phyloP scores from a whole-genome alignment of 75 land plant genomes.

The Pinus taeda region DNA sequence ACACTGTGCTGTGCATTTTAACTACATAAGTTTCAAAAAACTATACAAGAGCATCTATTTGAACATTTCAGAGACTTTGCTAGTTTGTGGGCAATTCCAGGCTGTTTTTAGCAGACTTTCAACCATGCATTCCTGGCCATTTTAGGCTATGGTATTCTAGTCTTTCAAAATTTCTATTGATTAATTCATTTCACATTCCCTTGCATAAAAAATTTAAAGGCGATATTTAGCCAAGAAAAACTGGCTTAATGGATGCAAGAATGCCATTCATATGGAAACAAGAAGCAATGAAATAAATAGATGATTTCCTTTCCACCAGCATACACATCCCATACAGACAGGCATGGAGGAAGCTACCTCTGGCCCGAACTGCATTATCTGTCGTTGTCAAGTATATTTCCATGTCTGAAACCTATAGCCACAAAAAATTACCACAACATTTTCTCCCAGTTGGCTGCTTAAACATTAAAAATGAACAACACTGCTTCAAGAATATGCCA shows the following conservation, averaged over 20 bases:
- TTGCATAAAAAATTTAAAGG: not conserved
- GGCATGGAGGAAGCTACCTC: slow-evolving; percentile 51
- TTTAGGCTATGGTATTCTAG: too few species aligned
- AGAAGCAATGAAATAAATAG: not conserved
- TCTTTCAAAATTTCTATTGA: too few species aligned
- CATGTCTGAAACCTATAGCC: slow-evolving; percentile 63
- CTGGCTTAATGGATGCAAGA: not conserved
- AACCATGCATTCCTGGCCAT: too few species aligned
- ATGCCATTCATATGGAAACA: not conserved
- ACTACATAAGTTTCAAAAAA: too few species aligned
- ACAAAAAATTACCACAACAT: not conserved
- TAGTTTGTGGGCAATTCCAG: too few species aligned
- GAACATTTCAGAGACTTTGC: too few species aligned
- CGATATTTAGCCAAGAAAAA: not conserved
- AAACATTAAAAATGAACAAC: too few species aligned
- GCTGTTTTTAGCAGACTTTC: too few species aligned
- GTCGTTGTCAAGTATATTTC: slow-evolving; percentile 74
- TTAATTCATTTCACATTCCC: not conserved
- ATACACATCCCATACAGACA: not conserved
- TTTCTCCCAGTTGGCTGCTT: not conserved
- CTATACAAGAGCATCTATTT: too few species aligned
- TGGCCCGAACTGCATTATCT: slow-evolving; percentile 57
- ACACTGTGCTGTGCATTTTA: too few species aligned
- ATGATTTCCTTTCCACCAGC: not conserved
- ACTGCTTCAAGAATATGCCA: not conserved